Base-by-base conservation (phyloP, 176 grass and related monocot genomes). In the Guadua angustifolia region DNA sequence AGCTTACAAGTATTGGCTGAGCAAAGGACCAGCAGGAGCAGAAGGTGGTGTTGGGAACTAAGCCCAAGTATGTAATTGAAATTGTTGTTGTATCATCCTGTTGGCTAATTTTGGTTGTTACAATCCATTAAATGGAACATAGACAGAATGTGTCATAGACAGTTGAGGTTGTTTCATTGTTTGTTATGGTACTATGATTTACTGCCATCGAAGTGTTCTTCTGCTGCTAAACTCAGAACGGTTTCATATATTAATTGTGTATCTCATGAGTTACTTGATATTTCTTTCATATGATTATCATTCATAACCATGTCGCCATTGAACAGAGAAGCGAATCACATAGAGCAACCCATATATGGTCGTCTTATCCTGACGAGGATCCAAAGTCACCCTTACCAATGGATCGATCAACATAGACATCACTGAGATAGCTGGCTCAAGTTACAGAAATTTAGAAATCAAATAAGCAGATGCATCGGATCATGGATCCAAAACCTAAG, bases 1-100 rank as follows among this genome's bases (percentile, higher is more conserved):
- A 38, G 72, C 85, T 35, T 93, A 93, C 81, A 90, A 91, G 36
- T 90, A 88, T 73, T 93, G 74, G 82, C 29, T 60, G 53, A 87
- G 71, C 53, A 84, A 38, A 80, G 79, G 66, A 33, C 2, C 68
- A 49, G 47, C 76, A 58, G 56, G 58, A 61, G 73, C 56, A 44
- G 81, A 69, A 18, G 77, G 85, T 18, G 45, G 17, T 17, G 25
- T 40, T 45, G 86, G 84, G 44, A 91, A 91, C 45, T 92, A 80
- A 83, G 15, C 57, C 69, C 66, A 58, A 8, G 3, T 35, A 13
- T 58, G 55, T 85, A 12, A 69, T 59, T 62, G 59, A 56, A 62
- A 51, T 66, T 78, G 78, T 26, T 82, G 82, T 79, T 86, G 78
- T 86, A 79, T 69, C 42, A 82, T 72, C 66, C 51, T 60, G 43